Evolutionary conservation across 192 early-diverging fungal species (phyloP).

Genomic region (Coemansia erecta): DNA sequence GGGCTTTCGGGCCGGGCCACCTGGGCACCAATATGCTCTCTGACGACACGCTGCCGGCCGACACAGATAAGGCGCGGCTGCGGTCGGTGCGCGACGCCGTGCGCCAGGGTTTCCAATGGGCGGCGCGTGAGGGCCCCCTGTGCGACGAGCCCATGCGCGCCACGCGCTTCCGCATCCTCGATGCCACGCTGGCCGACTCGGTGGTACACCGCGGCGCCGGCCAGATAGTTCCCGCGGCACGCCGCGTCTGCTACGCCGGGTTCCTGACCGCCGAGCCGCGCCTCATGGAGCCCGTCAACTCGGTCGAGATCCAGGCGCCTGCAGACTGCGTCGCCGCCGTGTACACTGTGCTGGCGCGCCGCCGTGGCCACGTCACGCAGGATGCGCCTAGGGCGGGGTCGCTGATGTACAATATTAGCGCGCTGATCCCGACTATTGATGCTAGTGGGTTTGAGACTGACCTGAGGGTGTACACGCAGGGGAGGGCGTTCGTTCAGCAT

Average conservation of each 20-base stretch:
- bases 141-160: conserved; percentile 97
- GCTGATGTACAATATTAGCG: conserved; percentile 89
- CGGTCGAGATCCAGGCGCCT: conserved; percentile 95
- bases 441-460: conserved; percentile 96
- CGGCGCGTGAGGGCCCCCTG: conserved; percentile 90
- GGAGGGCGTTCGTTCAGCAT: conserved; percentile 96
- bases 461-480: conserved; percentile 91
- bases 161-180: conserved; percentile 92
- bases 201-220: conserved; percentile 92
- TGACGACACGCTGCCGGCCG: conserved; percentile 93
- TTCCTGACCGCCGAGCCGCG: conserved; percentile 94
- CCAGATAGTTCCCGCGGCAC: conserved; percentile 94
- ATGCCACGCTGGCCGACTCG: conserved; percentile 77
- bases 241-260: conserved; percentile 95
- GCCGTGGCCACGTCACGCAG: conserved; percentile 94
- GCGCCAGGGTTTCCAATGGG: conserved; percentile 98
- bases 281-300: conserved; percentile 96
- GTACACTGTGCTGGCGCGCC: conserved; percentile 88
- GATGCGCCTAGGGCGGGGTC: conserved; percentile 94
- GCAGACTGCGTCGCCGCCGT: conserved; percentile 93
- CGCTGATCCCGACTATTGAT: conserved; percentile 94
- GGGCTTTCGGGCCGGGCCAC: conserved; percentile 96
- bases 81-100: conserved; percentile 79
- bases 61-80: conserved; percentile 80
- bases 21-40: conserved; percentile 89